A percentile compares a stretch with the other conserved stretches of the same genome.
Evolutionary conservation across 2,329 filamentous ascomycete species (phyloP).

Genomic region (Emmonsia crescens): DNA sequence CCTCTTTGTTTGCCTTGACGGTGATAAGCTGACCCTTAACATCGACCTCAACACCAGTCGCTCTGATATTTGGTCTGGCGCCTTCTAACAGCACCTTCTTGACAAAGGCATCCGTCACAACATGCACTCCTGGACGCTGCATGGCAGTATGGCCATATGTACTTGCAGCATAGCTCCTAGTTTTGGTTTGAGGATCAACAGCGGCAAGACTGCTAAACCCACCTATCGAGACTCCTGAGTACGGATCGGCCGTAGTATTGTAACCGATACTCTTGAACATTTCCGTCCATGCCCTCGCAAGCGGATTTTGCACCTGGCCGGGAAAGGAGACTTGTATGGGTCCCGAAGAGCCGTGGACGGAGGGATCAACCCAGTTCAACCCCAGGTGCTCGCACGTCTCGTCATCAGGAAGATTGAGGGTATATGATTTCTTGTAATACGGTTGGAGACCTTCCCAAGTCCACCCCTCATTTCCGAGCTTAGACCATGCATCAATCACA

Average conservation of each 20-base stretch:
- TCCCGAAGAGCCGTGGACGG: not conserved
- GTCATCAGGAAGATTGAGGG: conserved; percentile 12
- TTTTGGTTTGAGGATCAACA: conserved; percentile 16
- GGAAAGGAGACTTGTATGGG: not conserved
- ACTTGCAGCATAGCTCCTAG: not conserved
- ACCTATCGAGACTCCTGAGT: conserved; percentile 14
- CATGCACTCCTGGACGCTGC: not conserved
- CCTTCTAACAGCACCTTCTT: not conserved
- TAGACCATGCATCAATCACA: conserved; percentile 38
- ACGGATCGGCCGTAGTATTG: conserved; percentile 4
- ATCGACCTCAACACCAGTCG: conserved; percentile 24
- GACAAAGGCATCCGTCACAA: conserved; percentile 1
- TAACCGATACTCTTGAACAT: conserved; percentile 8
- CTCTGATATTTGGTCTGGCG: not conserved
- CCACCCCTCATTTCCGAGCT: conserved; percentile 38
- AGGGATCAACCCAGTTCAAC: not conserved
- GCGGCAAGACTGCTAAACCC: conserved; percentile 25
- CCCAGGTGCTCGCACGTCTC: conserved; percentile 3
- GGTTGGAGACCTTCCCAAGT: conserved; percentile 36
- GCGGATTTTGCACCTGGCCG: not conserved
- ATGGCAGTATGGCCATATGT: not conserved
- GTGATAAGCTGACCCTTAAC: conserved; percentile 12
- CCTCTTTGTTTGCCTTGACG: conserved; percentile 36
- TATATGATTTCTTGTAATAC: conserved; percentile 39
- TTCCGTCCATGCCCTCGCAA: conserved; percentile 12